Evolutionary conservation across 106 monocot genomes (phyloP).

Genomic region (Acanthochlamys bracteata): DNA sequence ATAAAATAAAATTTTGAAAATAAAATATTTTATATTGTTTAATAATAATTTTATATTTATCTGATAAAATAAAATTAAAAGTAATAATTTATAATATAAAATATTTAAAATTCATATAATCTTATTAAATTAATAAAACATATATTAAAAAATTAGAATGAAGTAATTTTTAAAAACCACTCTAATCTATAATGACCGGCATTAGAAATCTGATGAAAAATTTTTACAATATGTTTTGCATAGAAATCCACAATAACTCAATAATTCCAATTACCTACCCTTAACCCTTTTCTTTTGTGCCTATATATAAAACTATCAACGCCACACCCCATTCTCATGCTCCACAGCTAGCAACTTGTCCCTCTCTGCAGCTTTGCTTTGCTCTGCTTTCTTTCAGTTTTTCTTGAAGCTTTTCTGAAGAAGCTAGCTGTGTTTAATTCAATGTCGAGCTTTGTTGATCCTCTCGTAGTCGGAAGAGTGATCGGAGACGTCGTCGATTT

Average conservation of each 20-base stretch:
- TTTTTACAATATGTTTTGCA: neutral
- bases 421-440: no score
- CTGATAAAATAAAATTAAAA: no score
- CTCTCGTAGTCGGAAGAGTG: slow-evolving; percentile 67
- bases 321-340: neutral
- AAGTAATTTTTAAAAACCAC: neutral
- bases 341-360: neutral
- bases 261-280: neutral
- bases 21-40: no score
- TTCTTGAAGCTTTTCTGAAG: neutral
- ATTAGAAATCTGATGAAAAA: neutral
- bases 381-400: neutral
- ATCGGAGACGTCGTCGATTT: slow-evolving; percentile 83
- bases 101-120: neutral
- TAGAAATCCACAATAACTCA: neutral
- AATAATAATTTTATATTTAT: no score
- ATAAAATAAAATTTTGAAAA: no score
- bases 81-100: neutral
- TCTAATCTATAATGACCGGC: neutral
- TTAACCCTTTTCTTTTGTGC: neutral
- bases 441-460: slow-evolving; percentile 52
- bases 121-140: neutral
- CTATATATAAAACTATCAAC: neutral
- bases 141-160: neutral
- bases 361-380: neutral